phyloP scores from a whole-genome alignment of 2,329 filamentous ascomycete species.

The Sphaceloma murrayae region DNA sequence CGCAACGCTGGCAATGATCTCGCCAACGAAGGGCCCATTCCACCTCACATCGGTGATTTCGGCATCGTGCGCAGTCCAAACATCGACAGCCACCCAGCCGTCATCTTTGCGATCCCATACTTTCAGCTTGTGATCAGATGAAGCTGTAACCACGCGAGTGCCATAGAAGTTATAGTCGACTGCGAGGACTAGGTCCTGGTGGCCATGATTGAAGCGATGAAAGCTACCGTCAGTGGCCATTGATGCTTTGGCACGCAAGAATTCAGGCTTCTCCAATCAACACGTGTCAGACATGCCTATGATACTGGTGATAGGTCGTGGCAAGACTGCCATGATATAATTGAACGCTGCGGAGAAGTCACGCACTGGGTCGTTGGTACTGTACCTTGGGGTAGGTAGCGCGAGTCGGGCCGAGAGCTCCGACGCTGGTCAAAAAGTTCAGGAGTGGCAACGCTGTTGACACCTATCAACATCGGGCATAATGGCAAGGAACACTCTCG shows the following conservation, averaged over 20 bases:
- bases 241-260: too few relatives aligned
- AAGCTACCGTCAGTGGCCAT: constrained; percentile 24
- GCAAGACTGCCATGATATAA: too few relatives aligned
- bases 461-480: neutral
- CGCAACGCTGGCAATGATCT: constrained; percentile 77
- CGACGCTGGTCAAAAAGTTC: neutral
- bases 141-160: constrained; percentile 81
- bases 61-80: constrained; percentile 80
- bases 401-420: neutral
- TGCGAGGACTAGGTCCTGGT: constrained; percentile 71
- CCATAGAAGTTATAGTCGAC: constrained; percentile 89
- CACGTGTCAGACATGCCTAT: too few relatives aligned
- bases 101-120: constrained; percentile 75
- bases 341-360: too few relatives aligned
- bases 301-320: too few relatives aligned
- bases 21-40: constrained; percentile 83
- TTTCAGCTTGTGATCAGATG: constrained; percentile 84
- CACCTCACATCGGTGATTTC: constrained; percentile 91
- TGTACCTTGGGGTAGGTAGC: too few relatives aligned
- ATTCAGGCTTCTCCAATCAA: neutral
- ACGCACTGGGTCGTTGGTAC: too few relatives aligned
- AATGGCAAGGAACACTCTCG: too few relatives aligned
- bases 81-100: constrained; percentile 76
- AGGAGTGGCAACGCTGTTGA: neutral
- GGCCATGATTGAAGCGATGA: constrained; percentile 59